Base-by-base conservation (phyloP, 139 green algal genomes). In the Pleodorina starrii region DNA sequence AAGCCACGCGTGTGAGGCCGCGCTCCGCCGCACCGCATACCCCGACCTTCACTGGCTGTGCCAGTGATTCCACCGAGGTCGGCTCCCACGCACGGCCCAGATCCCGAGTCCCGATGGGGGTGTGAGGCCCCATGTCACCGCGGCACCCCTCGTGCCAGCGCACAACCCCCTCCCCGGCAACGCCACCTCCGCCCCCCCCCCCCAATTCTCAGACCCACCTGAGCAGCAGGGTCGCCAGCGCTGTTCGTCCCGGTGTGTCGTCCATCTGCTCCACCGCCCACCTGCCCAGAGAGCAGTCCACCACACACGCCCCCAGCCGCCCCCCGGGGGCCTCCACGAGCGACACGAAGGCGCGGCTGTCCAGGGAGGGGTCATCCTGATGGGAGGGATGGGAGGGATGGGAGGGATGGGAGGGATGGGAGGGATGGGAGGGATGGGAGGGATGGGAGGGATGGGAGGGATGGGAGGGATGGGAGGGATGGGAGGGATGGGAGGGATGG, bases 211-310 rank as follows among this genome's bases (percentile, higher is more conserved):
- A n/a, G n/a, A n/a, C n/a, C 16, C 32, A 74, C 78, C 78, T 54
- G 32, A 91, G 68, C 50, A 96, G 84, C 23, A 92, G 75, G 2
- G 91, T 91, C 25, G 40, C 54, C 9, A 96, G 90, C 27, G 54
- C 90, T 29, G 74, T 89, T 0, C 90, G 77, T 35, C 79, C 68
- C 7, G 79, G 38, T 32, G 92, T 87, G 38, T 84, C 86, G 42
- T 85, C 76, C 69, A 90, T 46, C 75, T 32, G 50, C 25, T 46
- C 87, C 19, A 44, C 25, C 21, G 21, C 43, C 44, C 38, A 90
- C 40, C n/a, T 60, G 42, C 50, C 89, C 91, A 42, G 71, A 57
- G 16, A 78, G 51, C 16, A 93, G 57, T 96, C 94, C 44, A 96
- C 60, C 44, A 93, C 51, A 66, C 88, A 93, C 0, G 82, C n/a